Evolutionary conservation across 768 basidiomycete species (phyloP), one percentile per base, ranked within the genome.

Genomic region (Coprinellus aureogranulatus): DNA sequence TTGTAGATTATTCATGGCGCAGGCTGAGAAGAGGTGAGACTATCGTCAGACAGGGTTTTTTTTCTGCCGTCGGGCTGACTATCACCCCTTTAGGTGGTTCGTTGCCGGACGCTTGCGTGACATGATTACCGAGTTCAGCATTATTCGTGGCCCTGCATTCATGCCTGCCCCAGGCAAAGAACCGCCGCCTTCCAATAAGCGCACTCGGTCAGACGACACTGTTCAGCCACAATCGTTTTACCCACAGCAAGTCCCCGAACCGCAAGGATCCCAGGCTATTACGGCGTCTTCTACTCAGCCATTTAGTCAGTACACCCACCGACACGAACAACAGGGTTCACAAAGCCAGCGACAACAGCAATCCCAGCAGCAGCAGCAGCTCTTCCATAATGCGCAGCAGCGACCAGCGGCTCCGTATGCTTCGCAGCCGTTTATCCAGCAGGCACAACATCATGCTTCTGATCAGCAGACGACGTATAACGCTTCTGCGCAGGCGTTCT

Each of bases 1-100:
- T 41, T 85, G 83, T 62, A 71, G 86, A 62, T 65, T 78, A 22
- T 73, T 77, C 2, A 72, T 87, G 18, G 70, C 70, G 42, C 59
- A 55, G 45, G 68, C 68, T 51, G 78, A 80, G 59, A 65, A 62
- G 47, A 66, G 71, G 74, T 75, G 52, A 40, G 65, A 61, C 25
- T 45, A 34, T 37, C 26, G 41, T 30, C 31, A 3, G 22, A n/a
- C n/a, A n/a, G n/a, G n/a, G n/a, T n/a, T 42, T 31, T 27, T 53
- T n/a, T 18, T 40, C n/a, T 48, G n/a, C 1, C 44, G 5, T 31
- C 27, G n/a, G n/a, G n/a, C n/a, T n/a, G n/a, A 46, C n/a, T 14
- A 2, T 51, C 16, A 18, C 41, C 18, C 28, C 34, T 55, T 22
- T 41, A 66, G 68, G 74, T 80, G 73, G 73, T 71, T 72, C 55